Conservation (phyloP, 2,329 filamentous ascomycete species). For the Hypoxylon sp. region DNA sequence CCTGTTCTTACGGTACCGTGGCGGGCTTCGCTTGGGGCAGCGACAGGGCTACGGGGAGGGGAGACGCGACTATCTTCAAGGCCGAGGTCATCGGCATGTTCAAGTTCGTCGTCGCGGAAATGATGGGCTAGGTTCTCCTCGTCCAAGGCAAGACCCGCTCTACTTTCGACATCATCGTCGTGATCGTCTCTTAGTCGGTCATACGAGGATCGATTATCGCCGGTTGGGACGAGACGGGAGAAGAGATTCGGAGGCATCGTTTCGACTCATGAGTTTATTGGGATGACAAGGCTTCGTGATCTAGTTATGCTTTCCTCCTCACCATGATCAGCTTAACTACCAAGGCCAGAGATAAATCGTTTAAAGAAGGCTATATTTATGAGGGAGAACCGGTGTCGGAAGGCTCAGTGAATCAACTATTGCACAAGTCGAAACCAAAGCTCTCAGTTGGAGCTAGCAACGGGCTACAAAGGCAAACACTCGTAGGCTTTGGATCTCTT, state of each 20-base stretch:
- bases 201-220: conserved; percentile 64
- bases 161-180: conserved; percentile 60
- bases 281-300: conserved; percentile 1
- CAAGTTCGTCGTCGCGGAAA: conserved; percentile 67
- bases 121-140: conserved; percentile 68
- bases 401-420: not conserved
- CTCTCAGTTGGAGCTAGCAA: conserved; percentile 20
- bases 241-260: conserved; percentile 66
- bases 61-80: conserved; percentile 64
- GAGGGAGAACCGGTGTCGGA: not conserved
- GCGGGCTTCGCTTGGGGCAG: conserved; percentile 39
- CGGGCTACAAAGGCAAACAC: conserved; percentile 12
- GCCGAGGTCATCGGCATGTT: conserved; percentile 59
- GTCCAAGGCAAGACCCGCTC: conserved; percentile 63
- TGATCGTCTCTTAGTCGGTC: conserved; percentile 64
- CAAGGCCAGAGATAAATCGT: not conserved
- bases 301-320: conserved; percentile 18
- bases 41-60: conserved; percentile 56
- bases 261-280: conserved; percentile 28
- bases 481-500: conserved; percentile 10
- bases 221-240: conserved; percentile 59
- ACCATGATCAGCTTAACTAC: conserved; percentile 15
- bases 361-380: not conserved
- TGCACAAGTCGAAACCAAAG: conserved; percentile 2
- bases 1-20: conserved; percentile 23